A percentile compares a stretch with the other conserved stretches of the same genome.
Conservation (phyloP, 116 monocot species). For the Thalassia testudinum region DNA sequence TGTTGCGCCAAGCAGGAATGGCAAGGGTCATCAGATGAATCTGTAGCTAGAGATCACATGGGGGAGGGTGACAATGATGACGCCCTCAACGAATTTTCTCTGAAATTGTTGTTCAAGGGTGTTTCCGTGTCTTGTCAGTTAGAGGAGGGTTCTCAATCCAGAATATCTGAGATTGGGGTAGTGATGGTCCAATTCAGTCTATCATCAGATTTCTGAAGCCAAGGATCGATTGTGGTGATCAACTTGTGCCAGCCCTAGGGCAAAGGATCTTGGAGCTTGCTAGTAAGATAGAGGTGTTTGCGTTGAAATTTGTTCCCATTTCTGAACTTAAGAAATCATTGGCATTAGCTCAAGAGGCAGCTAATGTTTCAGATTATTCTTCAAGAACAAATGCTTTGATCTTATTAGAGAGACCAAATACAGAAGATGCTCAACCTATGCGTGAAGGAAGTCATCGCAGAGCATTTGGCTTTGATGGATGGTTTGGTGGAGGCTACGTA, state of each 20-base stretch:
- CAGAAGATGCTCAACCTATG: slow-evolving; percentile 89
- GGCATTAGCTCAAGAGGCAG: no score
- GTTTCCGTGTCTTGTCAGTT: slow-evolving; percentile 34
- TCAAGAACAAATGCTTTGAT: no score
- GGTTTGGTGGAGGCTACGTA: slow-evolving; percentile 61
- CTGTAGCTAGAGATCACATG: no score
- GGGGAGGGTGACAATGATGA: slow-evolving; percentile 18
- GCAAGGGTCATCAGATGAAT: slow-evolving; percentile 51
- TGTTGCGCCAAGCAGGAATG: slow-evolving; percentile 73
- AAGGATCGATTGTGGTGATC: no score
- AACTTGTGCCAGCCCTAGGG: no score
- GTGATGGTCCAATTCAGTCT: slow-evolving; percentile 47
- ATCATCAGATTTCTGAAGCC: slow-evolving; percentile 40
- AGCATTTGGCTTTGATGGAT: slow-evolving; percentile 84
- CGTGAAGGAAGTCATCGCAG: slow-evolving; percentile 52
- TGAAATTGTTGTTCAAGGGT: slow-evolving; percentile 78
- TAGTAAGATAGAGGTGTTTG: no score
- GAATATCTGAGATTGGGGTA: slow-evolving; percentile 68
- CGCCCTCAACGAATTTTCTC: slow-evolving; percentile 40
- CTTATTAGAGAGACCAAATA: no score
- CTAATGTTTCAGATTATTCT: no score
- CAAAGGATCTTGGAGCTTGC: no score
- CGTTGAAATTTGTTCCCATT: no score
- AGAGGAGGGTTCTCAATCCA: slow-evolving; percentile 19
- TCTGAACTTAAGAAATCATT: no score